Evolutionary conservation across 768 basidiomycete species (phyloP).

Genomic region (Mrakia gelida): DNA sequence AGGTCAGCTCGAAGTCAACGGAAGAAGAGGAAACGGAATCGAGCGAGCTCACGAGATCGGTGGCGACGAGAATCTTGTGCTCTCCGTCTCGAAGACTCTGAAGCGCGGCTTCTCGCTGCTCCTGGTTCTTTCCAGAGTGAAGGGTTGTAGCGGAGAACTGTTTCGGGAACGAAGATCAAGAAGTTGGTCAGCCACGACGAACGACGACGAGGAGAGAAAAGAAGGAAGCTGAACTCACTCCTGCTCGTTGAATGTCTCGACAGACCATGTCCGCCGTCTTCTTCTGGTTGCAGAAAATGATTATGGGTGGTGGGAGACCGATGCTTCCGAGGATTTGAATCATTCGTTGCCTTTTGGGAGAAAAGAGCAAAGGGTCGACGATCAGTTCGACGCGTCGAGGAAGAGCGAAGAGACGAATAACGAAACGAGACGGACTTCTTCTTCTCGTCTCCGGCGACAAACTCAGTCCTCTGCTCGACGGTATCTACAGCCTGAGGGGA

Average conservation of each 20-base stretch:
- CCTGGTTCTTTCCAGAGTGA: slow-evolving; percentile 96
- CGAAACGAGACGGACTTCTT: slow-evolving; percentile 65
- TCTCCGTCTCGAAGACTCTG: slow-evolving; percentile 80
- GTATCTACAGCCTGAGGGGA: slow-evolving; percentile 72
- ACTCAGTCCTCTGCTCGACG: slow-evolving; percentile 93
- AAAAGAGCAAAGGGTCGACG: neutral
- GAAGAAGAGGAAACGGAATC: neutral
- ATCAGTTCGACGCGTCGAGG: neutral
- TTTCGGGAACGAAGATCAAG: neutral
- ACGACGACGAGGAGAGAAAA: slow-evolving; percentile 26
- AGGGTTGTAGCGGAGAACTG: slow-evolving; percentile 87
- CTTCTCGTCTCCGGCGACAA: slow-evolving; percentile 88
- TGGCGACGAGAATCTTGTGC: slow-evolving; percentile 85
- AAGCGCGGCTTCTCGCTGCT: slow-evolving; percentile 89
- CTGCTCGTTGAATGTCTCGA: slow-evolving; percentile 83
- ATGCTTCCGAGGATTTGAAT: slow-evolving; percentile 90
- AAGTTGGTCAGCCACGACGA: neutral
- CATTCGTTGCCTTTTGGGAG: slow-evolving; percentile 61
- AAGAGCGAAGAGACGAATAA: neutral
- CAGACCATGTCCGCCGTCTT: slow-evolving; percentile 98
- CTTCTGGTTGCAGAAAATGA: slow-evolving; percentile 99
- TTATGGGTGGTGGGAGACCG: slow-evolving; percentile 80
- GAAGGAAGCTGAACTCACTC: slow-evolving; percentile 53
- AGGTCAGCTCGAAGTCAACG: neutral
- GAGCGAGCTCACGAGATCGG: slow-evolving; percentile 60